A percentile compares a stretch with the other conserved stretches of the same genome.
Evolutionary conservation across 441 rosid species (phyloP).

Genomic region (Pelargonium citronellum): DNA sequence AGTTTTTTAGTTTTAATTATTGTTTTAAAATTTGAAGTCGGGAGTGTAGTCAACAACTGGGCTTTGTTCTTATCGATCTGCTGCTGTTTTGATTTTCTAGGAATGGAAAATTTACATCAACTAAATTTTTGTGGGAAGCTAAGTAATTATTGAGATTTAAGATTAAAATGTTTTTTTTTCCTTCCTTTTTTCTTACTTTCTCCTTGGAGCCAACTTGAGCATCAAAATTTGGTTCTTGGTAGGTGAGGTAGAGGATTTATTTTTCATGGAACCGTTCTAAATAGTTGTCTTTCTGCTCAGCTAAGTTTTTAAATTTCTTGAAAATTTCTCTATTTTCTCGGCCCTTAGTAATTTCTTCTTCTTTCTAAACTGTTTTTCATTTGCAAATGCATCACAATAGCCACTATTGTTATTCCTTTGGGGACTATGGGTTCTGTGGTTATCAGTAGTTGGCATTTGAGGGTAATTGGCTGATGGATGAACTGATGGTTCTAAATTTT

Average conservation of each 20-base stretch:
- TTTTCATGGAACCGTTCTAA: conserved; percentile 22
- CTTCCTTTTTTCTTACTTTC: conserved; percentile 12
- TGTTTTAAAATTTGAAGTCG: not conserved
- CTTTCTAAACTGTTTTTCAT: not conserved
- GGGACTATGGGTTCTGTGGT: not conserved
- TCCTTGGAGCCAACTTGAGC: conserved; percentile 22
- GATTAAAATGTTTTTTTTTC: not conserved
- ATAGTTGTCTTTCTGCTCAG: not conserved
- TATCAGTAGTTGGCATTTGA: too few relatives aligned
- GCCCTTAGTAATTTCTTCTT: not conserved
- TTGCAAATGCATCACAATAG: not conserved
- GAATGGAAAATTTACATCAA: conserved; percentile 18
- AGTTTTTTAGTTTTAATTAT: not conserved
- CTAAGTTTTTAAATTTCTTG: not conserved
- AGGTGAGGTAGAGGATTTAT: conserved; percentile 30
- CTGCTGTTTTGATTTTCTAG: not conserved
- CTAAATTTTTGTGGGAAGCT: not conserved
- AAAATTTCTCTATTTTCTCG: not conserved
- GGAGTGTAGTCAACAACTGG: not conserved
- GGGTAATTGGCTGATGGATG: not conserved
- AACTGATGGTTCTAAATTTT: not conserved
- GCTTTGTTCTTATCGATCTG: not conserved
- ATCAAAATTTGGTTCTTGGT: conserved; percentile 33
- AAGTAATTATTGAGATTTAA: not conserved
- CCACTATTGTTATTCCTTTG: not conserved